Evolutionary conservation across 371 early-diverging fungal genomes (phyloP), one percentile per base, ranked within the genome.

Genomic region (Fennellomyces sp.): DNA sequence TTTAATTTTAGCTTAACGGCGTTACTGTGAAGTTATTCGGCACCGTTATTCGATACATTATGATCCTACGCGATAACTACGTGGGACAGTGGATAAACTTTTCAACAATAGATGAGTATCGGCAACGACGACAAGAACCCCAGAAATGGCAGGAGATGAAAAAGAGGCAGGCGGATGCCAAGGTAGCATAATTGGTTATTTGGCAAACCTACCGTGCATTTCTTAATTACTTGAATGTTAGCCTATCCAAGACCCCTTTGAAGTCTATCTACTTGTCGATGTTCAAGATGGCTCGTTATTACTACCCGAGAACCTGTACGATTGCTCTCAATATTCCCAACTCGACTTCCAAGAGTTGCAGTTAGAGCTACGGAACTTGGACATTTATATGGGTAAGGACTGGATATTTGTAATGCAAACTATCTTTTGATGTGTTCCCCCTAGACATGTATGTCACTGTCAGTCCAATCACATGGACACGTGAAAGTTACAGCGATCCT

Each of bases 31-130:
- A 84, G 45, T 23, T 90, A 6, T 88, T 85, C 71, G 94, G 92
- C 13, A 85, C 86, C 36, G 73, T 91, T 15, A 80, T 92, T 25
- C 82, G 88, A 7, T 88, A 90, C 54, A 61, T 92, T 1, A 71
- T 94, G n/a, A 82, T 88, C 15, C 58, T 94, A 10, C 84, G 83
- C 45, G 90, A 88, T 42, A 94, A 94, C 58, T 94, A 92, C 60
- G 82, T 89, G 51, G 95, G 93, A 17, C 76, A 80, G 6, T 84
- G 80, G 68, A 68, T 82, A 5, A 83, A 86, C 59, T 90, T 89
- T 68, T 79, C 85, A 0, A 91, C 89, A 0, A 75, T 88, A 51
- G 91, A 91, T 3, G 93, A 93, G 62, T 94, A 91, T 67, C 82
- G 89, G 19, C 60, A 68, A 47, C 77, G 78, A 13, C 65, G 82